Base-by-base conservation (phyloP, 2,329 filamentous ascomycete species). In the Didymella sp. region DNA sequence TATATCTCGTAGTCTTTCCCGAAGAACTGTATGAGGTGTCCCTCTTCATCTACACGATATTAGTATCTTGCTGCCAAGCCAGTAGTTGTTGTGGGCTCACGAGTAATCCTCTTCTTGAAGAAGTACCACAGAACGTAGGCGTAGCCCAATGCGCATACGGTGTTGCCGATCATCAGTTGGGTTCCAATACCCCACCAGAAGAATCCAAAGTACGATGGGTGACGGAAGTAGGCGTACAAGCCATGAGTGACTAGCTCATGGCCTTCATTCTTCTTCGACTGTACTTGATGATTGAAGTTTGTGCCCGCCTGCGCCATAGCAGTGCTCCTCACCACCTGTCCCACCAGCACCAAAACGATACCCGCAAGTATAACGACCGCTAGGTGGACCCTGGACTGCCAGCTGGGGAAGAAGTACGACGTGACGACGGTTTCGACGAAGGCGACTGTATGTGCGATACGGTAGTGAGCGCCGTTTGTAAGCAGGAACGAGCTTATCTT, bases 141-240 rank as follows among this genome's bases (percentile, higher is more conserved):
- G 79, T 96, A 98, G 2, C 78, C 89, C 6, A 88, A 64, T 55
- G 96, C 86, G 73, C 92, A 96, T 2, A 96, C 63, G 8, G 84
- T 78, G 77, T 99, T 99, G 17, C 94, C 94, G 62, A 97, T 82
- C 51, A 96, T 86, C 40, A 98, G 72, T 81, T 99, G 95, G 12
- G 93, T 96, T 5, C 95, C 95, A n/a, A 98, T 72, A 0, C 91
- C 92, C 94, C 94, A 99, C 87, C 92, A 98, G 77, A 96, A 99
- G 80, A 97, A 99, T 3, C 94, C 95, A 79, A 98, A 97, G 78
- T 99, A 99, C 57, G 89, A 90, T 12, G 95, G 95, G 76, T 99
- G 95, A 22, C 95, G 82, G 49, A 96, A 79, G 41, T 84, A 75
- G 7, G 80, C 79, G 75, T 98, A 99, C 30, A 98, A 79, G 0